Evolutionary conservation across 1,139 yeast genomes (phyloP).

Genomic region (Geotrichum reessii): DNA sequence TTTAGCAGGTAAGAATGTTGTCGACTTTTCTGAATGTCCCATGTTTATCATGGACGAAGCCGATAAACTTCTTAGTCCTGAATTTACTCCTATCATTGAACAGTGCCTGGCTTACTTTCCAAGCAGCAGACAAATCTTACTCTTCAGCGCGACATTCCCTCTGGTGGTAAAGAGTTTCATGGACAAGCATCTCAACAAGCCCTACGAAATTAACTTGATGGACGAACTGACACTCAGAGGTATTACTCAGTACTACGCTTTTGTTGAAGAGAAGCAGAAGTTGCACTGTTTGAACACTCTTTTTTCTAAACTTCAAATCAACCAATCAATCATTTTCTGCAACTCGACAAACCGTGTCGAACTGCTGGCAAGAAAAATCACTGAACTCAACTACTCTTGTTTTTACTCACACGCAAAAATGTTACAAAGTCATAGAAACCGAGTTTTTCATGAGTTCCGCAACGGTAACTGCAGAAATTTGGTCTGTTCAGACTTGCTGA

Average conservation of each 20-base stretch:
- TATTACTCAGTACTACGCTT: slow-evolving; percentile 94
- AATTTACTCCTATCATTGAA: slow-evolving; percentile 81
- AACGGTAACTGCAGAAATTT: slow-evolving; percentile 96
- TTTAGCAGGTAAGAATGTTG: slow-evolving; percentile 80
- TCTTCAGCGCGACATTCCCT: slow-evolving; percentile 96
- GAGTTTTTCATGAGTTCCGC: slow-evolving; percentile 97
- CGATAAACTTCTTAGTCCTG: slow-evolving; percentile 90
- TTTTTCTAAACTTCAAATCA: slow-evolving; percentile 88
- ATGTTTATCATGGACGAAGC: slow-evolving; percentile 98
- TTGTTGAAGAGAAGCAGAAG: slow-evolving; percentile 94
- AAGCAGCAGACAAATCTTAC: slow-evolving; percentile 68
- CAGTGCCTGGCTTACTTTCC: slow-evolving; percentile 85
- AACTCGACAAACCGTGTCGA: slow-evolving; percentile 96
- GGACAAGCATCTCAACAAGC: slow-evolving; percentile 85
- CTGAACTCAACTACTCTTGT: slow-evolving; percentile 95
- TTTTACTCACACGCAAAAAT: slow-evolving; percentile 95
- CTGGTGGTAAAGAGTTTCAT: slow-evolving; percentile 86
- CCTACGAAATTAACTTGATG: slow-evolving; percentile 94
- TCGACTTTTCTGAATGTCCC: slow-evolving; percentile 81
- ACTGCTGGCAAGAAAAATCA: slow-evolving; percentile 87
- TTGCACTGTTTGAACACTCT: slow-evolving; percentile 92
- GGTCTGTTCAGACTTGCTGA: slow-evolving; percentile 92
- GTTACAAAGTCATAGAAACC: slow-evolving; percentile 96
- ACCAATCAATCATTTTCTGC: slow-evolving; percentile 94
- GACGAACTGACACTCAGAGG: slow-evolving; percentile 95